Evolutionary conservation across 169 alveolate species (phyloP), one percentile per base, ranked within the genome.

Genomic region (Perkinsus chesapeaki): DNA sequence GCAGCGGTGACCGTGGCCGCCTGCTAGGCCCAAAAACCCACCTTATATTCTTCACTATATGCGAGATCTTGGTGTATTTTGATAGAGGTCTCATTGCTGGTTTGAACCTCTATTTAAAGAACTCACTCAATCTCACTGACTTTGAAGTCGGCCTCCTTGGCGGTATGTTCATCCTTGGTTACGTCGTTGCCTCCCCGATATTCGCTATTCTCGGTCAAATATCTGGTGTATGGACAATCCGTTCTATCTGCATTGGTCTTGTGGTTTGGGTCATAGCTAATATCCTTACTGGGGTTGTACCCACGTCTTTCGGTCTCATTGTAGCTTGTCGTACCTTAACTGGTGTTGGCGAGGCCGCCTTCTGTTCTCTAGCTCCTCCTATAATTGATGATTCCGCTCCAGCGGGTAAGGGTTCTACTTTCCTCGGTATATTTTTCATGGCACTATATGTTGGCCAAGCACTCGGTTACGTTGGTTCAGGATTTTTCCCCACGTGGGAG

Each of bases 341-440:
- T 20, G 95, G 95, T n/a, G 82, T 91, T 19, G 95, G 95, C 27
- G 95, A 93, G 91, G 95, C 95, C 23, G 39, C 92, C 38, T 93
- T 93, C 90, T 47, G 92, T 39, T 37, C 92, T 39, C 37, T 93
- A 39, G 94, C 94, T 27, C 92, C 95, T 12, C 95, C 95, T 36
- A 36, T 39, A 3, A 39, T 93, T 19, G 39, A 92, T 34, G 92
- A 39, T 12, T 12, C 47, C n/a, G 94, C 95, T 0, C 95, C 95
- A 19, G 39, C 94, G 37, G 60, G 48, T 10, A 91, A 39, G 36
- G 90, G 73, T 34, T 73, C 47, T 43, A 43, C 91, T 37, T 93
- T 92, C 39, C 39, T 93, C 23, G 39, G 94, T 39, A 39, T 93
- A 5, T 93, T 91, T 43, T 93, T 39, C 43, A 73, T 73, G 36